Percentiles rank a stretch among this genome's conserved stretches.
phyloP scores from a whole-genome alignment of 169 alveolate species.

The Nephromyces sp. region DNA sequence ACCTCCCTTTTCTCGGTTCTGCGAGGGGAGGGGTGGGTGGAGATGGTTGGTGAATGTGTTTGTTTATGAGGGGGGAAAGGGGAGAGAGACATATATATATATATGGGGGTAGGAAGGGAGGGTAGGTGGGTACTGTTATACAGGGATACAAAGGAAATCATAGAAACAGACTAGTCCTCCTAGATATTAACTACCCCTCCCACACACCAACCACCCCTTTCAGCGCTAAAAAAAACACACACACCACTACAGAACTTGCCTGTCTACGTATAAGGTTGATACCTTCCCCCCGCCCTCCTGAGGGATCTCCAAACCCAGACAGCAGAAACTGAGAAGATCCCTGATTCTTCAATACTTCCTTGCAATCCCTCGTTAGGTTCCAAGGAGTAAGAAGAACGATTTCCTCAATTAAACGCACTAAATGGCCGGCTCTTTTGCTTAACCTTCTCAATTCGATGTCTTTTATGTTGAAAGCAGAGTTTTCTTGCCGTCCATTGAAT shows the following conservation, averaged over 20 bases:
- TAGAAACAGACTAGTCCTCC: neutral
- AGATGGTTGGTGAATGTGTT: too few species aligned
- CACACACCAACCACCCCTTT: slow-evolving; percentile 39
- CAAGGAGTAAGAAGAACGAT: slow-evolving; percentile 64
- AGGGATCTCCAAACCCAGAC: slow-evolving; percentile 68
- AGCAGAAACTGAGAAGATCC: slow-evolving; percentile 66
- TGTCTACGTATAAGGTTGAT: slow-evolving; percentile 43
- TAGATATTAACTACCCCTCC: neutral
- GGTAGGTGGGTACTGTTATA: neutral
- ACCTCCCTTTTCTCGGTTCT: neutral
- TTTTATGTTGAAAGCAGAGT: too few species aligned
- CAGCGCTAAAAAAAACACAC: neutral
- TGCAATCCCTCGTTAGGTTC: slow-evolving; percentile 64
- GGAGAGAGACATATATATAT: neutral
- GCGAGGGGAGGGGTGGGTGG: too few species aligned
- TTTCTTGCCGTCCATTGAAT: too few species aligned
- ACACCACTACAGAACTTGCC: neutral
- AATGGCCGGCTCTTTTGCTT: slow-evolving; percentile 6
- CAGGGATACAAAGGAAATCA: neutral
- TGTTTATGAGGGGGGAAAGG: neutral
- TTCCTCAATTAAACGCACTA: slow-evolving; percentile 61
- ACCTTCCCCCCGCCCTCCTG: slow-evolving; percentile 78
- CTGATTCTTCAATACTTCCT: slow-evolving; percentile 56
- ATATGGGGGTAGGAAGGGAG: neutral
- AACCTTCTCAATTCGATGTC: neutral